Evolutionary conservation across 805 yeast genomes (phyloP), one percentile per base, ranked within the genome.

Genomic region (Saccharomyces mikatae): DNA sequence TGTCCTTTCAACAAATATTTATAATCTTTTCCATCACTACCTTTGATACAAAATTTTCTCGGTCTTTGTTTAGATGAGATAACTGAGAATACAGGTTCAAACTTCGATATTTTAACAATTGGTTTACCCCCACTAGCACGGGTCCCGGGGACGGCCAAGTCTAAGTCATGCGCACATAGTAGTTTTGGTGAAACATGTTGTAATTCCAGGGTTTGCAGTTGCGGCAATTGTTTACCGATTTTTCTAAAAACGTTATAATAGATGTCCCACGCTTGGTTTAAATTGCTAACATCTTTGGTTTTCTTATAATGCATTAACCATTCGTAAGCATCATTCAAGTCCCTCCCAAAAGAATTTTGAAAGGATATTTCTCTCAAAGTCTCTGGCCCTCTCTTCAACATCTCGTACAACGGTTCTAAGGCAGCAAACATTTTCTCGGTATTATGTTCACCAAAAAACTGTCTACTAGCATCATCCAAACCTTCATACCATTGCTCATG

Each of bases 401-500:
- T 79, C 62, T 82, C 82, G 70, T 94, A 97, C 51, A 94, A 72
- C 1, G 97, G 97, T 58, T 89, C 96, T 51, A 94, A 71, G 1
- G 90, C 90, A 17, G 88, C 84, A 71, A 88, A 87, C 98, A 94
- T 94, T 69, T 89, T 90, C 53, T 90, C 96, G 11, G 92, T 87
- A 65, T 94, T 90, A 62, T 89, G 94, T 58, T 94, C 99, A 36
- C 95, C 96, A 70, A 90, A 92, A 74, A 86, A 94, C 52, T 87
- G 79, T 56, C 97, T 77, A 2, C 97, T 90, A 0, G 99, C 99
- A 73, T 94, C 97, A 67, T 94, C 99, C 31, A 94, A 76, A 2
- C 96, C 97, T 71, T 92, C 98, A 62, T 90, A 91, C 99, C 99
- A 94, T 67, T 87, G 86, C 65, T 94, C 99, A 64, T 90, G 96